These are phyloP conservation scores for Saturnispora silvae DNA, from an alignment of 805 yeast species.

Conservation along the genomic window DNA sequence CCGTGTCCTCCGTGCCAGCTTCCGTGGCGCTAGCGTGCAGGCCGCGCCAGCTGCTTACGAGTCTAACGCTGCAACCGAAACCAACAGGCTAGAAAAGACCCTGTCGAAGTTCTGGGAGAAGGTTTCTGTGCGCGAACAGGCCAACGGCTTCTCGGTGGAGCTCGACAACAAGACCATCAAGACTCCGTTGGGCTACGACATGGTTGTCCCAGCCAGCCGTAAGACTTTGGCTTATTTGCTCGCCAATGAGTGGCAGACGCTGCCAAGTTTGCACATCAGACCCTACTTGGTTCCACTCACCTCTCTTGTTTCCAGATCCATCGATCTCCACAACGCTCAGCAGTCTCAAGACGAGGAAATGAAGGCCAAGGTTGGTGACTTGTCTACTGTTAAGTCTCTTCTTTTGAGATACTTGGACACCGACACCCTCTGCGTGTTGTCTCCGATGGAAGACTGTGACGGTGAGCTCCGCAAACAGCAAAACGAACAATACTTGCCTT, in stretches of 20 bases:
- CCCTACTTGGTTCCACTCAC: conserved; percentile 81
- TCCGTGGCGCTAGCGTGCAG: neutral
- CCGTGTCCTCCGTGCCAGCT: neutral
- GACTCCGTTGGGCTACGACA: conserved; percentile 71
- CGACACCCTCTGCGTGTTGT: conserved; percentile 80
- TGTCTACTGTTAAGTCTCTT: conserved; percentile 44
- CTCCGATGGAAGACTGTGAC: conserved; percentile 72
- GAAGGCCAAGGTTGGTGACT: conserved; percentile 51
- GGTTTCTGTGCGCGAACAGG: conserved; percentile 33
- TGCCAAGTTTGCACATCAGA: conserved; percentile 58
- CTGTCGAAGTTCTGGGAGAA: conserved; percentile 73
- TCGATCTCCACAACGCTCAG: conserved; percentile 50
- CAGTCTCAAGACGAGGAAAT: conserved; percentile 34
- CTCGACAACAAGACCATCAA: conserved; percentile 68
- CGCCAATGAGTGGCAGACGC: conserved; percentile 77
- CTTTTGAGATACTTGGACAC: conserved; percentile 84
- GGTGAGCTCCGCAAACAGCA: conserved; percentile 77
- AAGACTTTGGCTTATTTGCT: conserved; percentile 60
- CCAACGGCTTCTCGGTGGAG: conserved; percentile 37
- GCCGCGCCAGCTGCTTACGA: conserved; percentile 26
- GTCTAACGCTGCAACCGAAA: conserved; percentile 44
- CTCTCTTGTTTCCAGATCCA: conserved; percentile 74
- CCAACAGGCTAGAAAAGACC: conserved; percentile 62
- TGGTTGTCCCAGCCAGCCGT: conserved; percentile 53
- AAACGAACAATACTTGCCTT: conserved; percentile 63